Percentiles rank a stretch among this genome's conserved stretches.
phyloP scores from a whole-genome alignment of 148 eudicot species.

The Rhododendron kiyosumense region DNA sequence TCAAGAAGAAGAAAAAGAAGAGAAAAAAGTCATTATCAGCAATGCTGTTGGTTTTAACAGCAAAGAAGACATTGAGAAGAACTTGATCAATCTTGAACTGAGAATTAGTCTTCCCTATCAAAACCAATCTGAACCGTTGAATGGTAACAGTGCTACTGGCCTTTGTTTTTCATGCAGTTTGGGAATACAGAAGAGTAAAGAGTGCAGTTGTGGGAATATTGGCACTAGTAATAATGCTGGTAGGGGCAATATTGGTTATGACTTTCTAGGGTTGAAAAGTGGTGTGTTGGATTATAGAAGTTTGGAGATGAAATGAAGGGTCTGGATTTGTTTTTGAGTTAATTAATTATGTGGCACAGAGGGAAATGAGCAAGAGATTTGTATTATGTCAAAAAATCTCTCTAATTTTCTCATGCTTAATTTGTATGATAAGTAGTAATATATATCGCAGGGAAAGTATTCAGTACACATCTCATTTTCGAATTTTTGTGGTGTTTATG shows the following conservation, averaged over 20 bases:
- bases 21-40: background rate
- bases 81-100: conserved; percentile 58
- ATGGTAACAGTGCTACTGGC: conserved; percentile 14
- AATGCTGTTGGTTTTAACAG: background rate
- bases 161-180: conserved; percentile 62
- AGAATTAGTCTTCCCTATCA: conserved; percentile 77
- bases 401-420: conserved; percentile 8
- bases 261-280: conserved; percentile 66
- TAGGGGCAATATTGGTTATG: conserved; percentile 33
- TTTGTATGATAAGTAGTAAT: conserved; percentile 15
- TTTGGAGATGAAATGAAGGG: conserved; percentile 64
- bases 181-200: conserved; percentile 52
- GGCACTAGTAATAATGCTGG: conserved; percentile 23
- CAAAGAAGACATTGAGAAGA: background rate
- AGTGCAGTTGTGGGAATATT: conserved; percentile 47
- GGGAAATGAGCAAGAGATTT: background rate
- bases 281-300: conserved; percentile 66
- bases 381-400: conserved; percentile 10
- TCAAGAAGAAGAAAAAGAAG: background rate
- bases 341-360: background rate
- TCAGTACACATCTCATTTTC: background rate
- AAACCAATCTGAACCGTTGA: conserved; percentile 24
- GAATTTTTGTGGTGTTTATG: background rate
- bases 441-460: background rate
- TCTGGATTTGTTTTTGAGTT: background rate